Conservation (phyloP, 2,329 filamentous ascomycete genomes). For the Fusarium clavum region DNA sequence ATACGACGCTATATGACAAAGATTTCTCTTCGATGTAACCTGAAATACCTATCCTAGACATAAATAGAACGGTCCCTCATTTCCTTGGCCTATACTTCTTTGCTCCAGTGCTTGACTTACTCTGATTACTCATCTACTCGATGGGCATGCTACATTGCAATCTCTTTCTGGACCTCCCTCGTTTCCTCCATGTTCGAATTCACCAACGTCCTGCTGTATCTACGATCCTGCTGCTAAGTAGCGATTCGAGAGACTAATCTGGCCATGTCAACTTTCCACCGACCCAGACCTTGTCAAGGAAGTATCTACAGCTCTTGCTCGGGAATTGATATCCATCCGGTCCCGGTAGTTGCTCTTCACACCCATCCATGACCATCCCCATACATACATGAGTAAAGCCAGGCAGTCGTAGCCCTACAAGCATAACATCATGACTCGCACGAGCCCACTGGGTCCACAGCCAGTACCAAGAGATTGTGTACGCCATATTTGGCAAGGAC, state of each 20-base stretch:
- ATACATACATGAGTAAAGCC: neutral
- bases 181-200: neutral
- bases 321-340: neutral
- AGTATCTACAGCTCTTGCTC: neutral
- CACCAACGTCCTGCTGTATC: neutral
- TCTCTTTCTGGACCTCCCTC: neutral
- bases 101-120: neutral
- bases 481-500: neutral
- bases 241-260: neutral
- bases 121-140: neutral
- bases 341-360: neutral
- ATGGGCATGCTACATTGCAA: neutral
- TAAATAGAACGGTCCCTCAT: neutral
- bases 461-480: neutral
- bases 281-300: neutral
- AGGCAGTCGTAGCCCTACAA: neutral
- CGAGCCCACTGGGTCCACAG: neutral
- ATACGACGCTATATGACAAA: neutral
- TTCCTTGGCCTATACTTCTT: neutral
- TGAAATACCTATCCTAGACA: neutral
- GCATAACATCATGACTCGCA: conserved; percentile 1
- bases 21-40: neutral
- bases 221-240: neutral
- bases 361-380: neutral
- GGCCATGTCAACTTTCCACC: neutral